phyloP scores from a whole-genome alignment of 2,329 filamentous ascomycete genomes.

The Fusarium albidum region DNA sequence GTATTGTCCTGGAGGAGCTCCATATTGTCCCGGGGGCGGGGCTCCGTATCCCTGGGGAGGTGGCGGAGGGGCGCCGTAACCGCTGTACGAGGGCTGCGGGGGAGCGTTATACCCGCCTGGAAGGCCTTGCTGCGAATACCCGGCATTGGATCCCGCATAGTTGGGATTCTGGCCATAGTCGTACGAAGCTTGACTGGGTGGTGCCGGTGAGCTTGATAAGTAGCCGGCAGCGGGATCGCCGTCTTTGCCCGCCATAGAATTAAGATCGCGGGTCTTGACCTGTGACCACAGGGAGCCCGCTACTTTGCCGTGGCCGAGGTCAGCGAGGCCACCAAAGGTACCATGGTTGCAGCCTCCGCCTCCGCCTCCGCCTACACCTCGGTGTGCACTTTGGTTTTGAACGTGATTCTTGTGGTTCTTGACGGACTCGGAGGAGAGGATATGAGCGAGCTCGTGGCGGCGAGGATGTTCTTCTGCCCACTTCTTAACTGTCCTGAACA shows the following conservation, averaged over 20 bases:
- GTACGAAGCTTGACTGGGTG: conserved; percentile 46
- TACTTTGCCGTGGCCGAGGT: conserved; percentile 64
- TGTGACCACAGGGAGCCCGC: conserved; percentile 68
- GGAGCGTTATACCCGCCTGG: conserved; percentile 36
- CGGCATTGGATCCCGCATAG: conserved; percentile 38
- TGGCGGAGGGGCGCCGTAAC: conserved; percentile 44
- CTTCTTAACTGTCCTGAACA: conserved; percentile 85
- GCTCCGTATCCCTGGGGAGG: conserved; percentile 41
- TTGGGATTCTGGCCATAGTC: conserved; percentile 51
- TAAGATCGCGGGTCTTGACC: conserved; percentile 65
- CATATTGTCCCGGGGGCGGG: conserved; percentile 39
- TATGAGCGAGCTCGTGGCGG: conserved; percentile 71
- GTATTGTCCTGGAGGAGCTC: conserved; percentile 39
- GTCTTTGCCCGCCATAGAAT: conserved; percentile 61
- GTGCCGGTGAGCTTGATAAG: conserved; percentile 50
- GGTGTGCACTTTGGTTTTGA: conserved; percentile 47
- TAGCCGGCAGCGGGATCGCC: conserved; percentile 48
- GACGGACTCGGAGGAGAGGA: conserved; percentile 87
- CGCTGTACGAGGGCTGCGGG: conserved; percentile 45
- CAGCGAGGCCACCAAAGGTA: conserved; percentile 51
- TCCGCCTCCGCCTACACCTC: conserved; percentile 42
- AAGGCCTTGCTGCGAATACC: conserved; percentile 36
- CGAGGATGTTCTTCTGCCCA: conserved; percentile 80
- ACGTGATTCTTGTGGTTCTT: conserved; percentile 83
- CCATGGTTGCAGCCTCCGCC: conserved; percentile 52